These are phyloP conservation scores for Tulasnella sp. DNA, from an alignment of 768 basidiomycete genomes.

Conservation along the genomic window DNA sequence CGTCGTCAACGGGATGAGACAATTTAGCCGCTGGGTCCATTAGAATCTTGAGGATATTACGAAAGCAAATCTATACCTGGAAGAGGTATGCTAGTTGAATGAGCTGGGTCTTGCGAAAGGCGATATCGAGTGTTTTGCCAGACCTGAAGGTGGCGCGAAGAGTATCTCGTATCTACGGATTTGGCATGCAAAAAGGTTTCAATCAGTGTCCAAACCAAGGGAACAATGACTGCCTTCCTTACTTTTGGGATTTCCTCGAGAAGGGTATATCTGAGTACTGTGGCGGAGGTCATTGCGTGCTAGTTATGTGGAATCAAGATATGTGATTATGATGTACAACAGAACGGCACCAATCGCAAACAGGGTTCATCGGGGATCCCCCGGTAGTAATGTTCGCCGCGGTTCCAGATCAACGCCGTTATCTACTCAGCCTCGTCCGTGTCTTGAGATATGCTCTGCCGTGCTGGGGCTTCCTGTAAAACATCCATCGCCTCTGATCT, in stretches of 20 bases:
- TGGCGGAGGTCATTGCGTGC: background rate
- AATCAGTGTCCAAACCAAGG: background rate
- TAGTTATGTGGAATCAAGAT: background rate
- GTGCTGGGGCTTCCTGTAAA: too few relatives aligned
- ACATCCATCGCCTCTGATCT: too few relatives aligned
- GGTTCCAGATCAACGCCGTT: too few relatives aligned
- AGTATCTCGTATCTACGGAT: slow-evolving; percentile 41
- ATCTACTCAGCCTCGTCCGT: too few relatives aligned
- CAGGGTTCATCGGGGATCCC: too few relatives aligned
- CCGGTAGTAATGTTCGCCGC: too few relatives aligned
- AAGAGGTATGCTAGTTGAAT: slow-evolving; percentile 42
- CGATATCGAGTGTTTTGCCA: slow-evolving; percentile 55
- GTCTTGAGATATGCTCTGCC: too few relatives aligned
- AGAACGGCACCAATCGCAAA: too few relatives aligned
- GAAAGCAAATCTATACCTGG: slow-evolving; percentile 9
- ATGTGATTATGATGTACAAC: background rate
- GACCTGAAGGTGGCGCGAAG: slow-evolving; percentile 48
- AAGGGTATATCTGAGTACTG: slow-evolving; percentile 32
- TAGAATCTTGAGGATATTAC: background rate
- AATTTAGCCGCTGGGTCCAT: too few relatives aligned
- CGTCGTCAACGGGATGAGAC: too few relatives aligned
- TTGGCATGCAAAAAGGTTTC: background rate
- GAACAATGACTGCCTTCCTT: slow-evolving; percentile 10
- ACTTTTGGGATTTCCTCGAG: slow-evolving; percentile 45
- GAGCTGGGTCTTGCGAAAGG: slow-evolving; percentile 63